A percentile compares a stretch with the other conserved stretches of the same genome.
Conservation (phyloP, 805 yeast species). For the Candida nonsorbophila region DNA sequence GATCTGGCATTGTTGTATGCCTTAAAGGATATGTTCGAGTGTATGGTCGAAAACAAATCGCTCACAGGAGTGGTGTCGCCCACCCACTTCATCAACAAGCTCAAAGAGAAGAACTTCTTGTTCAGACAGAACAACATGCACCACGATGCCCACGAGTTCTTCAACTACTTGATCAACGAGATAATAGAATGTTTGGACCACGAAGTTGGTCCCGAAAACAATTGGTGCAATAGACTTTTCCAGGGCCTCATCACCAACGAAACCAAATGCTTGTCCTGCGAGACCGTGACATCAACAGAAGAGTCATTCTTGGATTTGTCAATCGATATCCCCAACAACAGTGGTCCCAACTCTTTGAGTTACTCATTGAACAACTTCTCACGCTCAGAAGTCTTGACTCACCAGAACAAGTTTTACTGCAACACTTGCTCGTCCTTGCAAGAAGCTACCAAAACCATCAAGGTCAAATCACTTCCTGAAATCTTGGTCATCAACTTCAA, state of each 20-base stretch:
- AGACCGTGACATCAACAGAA: conserved; percentile 70
- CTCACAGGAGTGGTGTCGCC: conserved; percentile 86
- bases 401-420: conserved; percentile 88
- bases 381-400: conserved; percentile 78
- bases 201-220: conserved; percentile 23
- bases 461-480: conserved; percentile 70
- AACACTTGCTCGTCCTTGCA: conserved; percentile 86
- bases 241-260: conserved; percentile 84
- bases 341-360: conserved; percentile 55
- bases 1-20: conserved; percentile 43
- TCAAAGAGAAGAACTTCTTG: conserved; percentile 77
- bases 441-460: conserved; percentile 89
- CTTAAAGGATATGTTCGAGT: conserved; percentile 79
- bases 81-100: conserved; percentile 59
- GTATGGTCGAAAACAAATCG: conserved; percentile 66
- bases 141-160: conserved; percentile 97
- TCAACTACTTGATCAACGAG: conserved; percentile 76
- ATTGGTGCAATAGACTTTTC: conserved; percentile 66
- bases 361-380: conserved; percentile 77
- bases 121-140: conserved; percentile 87
- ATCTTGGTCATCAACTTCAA: conserved; percentile 81
- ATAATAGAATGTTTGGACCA: conserved; percentile 53
- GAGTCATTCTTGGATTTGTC: conserved; percentile 86
- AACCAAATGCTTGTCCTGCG: conserved; percentile 87
- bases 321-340: conserved; percentile 70